phyloP scores from a whole-genome alignment of 352 stramenopile species.

The Thalassiosira livingstoniorum region DNA sequence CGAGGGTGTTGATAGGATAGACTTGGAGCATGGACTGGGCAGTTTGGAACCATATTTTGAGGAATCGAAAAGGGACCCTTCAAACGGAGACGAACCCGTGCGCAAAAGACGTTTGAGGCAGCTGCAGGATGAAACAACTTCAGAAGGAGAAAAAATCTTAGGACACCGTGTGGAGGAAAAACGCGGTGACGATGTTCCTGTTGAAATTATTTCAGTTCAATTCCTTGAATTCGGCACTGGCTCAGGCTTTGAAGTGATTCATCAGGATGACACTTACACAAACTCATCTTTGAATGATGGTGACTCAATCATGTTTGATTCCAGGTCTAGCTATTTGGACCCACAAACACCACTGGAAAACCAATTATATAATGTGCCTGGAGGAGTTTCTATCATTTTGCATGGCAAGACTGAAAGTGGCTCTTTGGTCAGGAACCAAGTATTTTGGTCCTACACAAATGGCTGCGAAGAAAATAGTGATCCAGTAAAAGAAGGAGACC shows the following conservation, averaged over 20 bases:
- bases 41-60: too few relatives aligned
- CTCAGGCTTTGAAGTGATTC: conserved; percentile 33
- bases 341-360: conserved; percentile 1
- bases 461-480: conserved; percentile 27
- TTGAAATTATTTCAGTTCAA: conserved; percentile 24
- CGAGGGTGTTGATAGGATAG: too few relatives aligned
- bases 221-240: conserved; percentile 54
- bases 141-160: too few relatives aligned
- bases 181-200: too few relatives aligned
- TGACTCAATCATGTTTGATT: conserved; percentile 19
- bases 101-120: too few relatives aligned
- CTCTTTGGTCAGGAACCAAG: conserved; percentile 15
- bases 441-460: conserved; percentile 38
- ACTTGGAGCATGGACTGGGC: too few relatives aligned
- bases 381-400: conserved; percentile 25
- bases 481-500: too few relatives aligned
- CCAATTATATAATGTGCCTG: conserved; percentile 26
- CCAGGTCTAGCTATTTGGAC: conserved; percentile 32
- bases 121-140: too few relatives aligned
- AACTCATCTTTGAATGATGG: conserved; percentile 26
- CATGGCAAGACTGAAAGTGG: conserved; percentile 8
- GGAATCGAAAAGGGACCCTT: too few relatives aligned
- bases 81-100: too few relatives aligned
- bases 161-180: too few relatives aligned
- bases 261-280: conserved; percentile 37